These are phyloP conservation scores for Backusella liffmaniae DNA, from an alignment of 192 early-diverging fungal genomes.

Conservation along the genomic window DNA sequence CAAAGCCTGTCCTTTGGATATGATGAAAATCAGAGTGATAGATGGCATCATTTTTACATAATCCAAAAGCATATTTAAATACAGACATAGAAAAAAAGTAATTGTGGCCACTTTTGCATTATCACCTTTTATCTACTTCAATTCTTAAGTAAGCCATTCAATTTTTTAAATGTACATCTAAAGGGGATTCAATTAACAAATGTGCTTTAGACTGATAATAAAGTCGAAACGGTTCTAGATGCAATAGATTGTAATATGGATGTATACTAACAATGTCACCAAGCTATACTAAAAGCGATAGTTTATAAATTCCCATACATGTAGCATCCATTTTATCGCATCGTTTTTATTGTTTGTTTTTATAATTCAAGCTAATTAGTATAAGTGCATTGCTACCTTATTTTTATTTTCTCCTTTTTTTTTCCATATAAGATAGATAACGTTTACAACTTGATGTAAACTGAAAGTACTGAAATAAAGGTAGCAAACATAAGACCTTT, in stretches of 20 bases:
- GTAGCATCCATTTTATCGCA: not conserved
- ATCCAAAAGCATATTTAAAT: too few species aligned
- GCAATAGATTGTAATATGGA: not conserved
- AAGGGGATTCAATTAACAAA: not conserved
- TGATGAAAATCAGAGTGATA: too few species aligned
- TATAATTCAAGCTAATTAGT: not conserved
- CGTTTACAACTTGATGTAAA: too few species aligned
- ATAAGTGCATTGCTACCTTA: not conserved
- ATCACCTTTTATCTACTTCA: not conserved
- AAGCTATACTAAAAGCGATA: not conserved
- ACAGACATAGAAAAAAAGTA: too few species aligned
- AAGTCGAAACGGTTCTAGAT: not conserved
- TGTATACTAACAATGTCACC: not conserved
- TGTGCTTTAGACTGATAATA: not conserved
- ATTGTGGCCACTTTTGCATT: not conserved
- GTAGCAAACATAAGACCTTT: not conserved
- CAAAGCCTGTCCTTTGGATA: too few species aligned
- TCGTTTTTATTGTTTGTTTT: not conserved
- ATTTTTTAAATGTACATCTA: not conserved
- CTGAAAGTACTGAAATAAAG: not conserved
- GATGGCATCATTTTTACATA: too few species aligned
- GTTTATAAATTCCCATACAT: not conserved
- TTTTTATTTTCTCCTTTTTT: not conserved
- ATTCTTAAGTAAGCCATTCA: not conserved
- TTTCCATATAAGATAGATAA: not conserved